Conservation (phyloP, 805 yeast species). For the Barnettozyma pratensis region DNA sequence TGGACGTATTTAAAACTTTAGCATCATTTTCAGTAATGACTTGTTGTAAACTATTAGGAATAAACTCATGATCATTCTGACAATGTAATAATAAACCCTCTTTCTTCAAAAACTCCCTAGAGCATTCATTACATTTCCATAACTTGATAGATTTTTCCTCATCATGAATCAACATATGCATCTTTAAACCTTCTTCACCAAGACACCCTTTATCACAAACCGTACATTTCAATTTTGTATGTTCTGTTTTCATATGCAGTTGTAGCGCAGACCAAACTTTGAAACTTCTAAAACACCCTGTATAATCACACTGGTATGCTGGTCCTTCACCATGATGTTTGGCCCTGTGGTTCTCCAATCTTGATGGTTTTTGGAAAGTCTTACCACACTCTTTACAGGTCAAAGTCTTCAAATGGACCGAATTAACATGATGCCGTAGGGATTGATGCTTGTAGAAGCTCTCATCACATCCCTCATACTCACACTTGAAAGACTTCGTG, state of each 20-base stretch:
- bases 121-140: constrained; percentile 65
- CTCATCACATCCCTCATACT: constrained; percentile 56
- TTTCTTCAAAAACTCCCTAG: constrained; percentile 48
- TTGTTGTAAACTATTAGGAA: constrained; percentile 15
- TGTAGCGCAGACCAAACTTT: constrained; percentile 72
- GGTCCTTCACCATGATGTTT: constrained; percentile 58
- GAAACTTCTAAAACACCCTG: constrained; percentile 56
- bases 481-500: constrained; percentile 57
- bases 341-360: constrained; percentile 60
- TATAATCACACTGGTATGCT: constrained; percentile 55
- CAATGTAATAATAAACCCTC: constrained; percentile 55
- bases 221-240: constrained; percentile 61
- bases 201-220: constrained; percentile 69
- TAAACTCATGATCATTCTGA: constrained; percentile 33
- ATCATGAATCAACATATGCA: constrained; percentile 74
- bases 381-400: constrained; percentile 61
- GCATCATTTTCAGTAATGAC: not conserved
- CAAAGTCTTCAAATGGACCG: constrained; percentile 53
- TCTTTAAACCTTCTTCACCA: constrained; percentile 61
- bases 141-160: constrained; percentile 31
- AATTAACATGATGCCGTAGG: constrained; percentile 61
- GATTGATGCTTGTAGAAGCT: constrained; percentile 73
- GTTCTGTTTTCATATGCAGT: constrained; percentile 63
- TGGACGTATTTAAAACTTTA: constrained; percentile 13
- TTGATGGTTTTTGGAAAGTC: constrained; percentile 55